phyloP scores from a whole-genome alignment of 345 rosid genomes.

The Lepidium africanum region DNA sequence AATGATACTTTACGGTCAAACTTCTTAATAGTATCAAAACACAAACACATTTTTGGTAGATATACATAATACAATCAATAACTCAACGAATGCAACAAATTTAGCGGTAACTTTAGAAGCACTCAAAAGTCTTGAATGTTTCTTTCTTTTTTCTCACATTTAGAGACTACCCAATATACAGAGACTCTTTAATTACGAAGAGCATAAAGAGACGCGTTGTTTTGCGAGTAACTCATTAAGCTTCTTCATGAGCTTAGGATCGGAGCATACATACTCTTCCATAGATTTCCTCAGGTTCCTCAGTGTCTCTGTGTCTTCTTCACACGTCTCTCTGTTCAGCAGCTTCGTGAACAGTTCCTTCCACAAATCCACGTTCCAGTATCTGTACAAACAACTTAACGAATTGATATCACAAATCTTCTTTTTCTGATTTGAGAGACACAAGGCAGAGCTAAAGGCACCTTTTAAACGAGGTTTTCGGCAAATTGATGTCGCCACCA shows the following conservation, averaged over 20 bases:
- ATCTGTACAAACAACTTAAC: slow-evolving; percentile 33
- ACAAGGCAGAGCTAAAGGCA: not conserved
- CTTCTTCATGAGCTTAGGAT: slow-evolving; percentile 53
- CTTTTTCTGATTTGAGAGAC: not conserved
- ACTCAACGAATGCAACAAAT: not conserved
- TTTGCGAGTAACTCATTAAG: slow-evolving; percentile 63
- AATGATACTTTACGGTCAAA: not conserved
- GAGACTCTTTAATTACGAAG: slow-evolving; percentile 25
- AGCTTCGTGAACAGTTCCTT: slow-evolving; percentile 56
- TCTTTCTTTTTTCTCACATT: not conserved
- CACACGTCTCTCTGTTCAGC: slow-evolving; percentile 42
- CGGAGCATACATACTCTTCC: slow-evolving; percentile 46
- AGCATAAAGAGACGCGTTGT: slow-evolving; percentile 67
- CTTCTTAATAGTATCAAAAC: not conserved
- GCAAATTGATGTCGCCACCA: slow-evolving; percentile 44
- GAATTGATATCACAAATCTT: not conserved
- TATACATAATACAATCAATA: not conserved
- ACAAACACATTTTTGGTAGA: too few relatives aligned
- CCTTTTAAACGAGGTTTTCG: slow-evolving; percentile 68
- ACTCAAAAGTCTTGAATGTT: not conserved
- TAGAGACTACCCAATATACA: not conserved
- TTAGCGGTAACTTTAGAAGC: not conserved
- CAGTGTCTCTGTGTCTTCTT: slow-evolving; percentile 39
- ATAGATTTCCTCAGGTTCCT: slow-evolving; percentile 53
- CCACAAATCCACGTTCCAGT: slow-evolving; percentile 83